Evolutionary conservation across 129 eudicot species (phyloP).

Genomic region (Flaveria ramosissima): DNA sequence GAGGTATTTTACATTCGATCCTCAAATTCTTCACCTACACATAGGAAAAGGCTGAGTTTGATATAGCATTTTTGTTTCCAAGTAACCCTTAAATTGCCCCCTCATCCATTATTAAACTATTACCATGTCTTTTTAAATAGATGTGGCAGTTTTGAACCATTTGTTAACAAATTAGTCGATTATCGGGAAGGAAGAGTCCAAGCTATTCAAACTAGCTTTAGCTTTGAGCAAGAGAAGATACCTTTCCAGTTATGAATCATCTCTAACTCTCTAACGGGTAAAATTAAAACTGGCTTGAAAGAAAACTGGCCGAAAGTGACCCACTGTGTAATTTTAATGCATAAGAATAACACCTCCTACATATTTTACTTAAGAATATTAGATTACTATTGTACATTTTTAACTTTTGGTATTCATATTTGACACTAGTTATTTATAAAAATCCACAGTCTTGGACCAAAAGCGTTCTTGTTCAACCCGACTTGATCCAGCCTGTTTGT

Average conservation of each 20-base stretch:
- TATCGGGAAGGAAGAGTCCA: no score
- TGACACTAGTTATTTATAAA: not conserved
- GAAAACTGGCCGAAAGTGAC: not conserved
- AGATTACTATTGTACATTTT: not conserved
- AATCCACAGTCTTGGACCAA: not conserved
- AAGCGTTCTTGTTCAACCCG: not conserved
- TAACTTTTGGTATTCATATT: not conserved
- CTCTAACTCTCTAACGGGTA: not conserved
- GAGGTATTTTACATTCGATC: not conserved
- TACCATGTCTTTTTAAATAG: not conserved
- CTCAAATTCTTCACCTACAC: not conserved
- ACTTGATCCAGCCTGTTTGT: not conserved
- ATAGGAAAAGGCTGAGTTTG: not conserved
- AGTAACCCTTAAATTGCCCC: not conserved
- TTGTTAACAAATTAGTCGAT: not conserved
- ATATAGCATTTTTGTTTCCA: not conserved
- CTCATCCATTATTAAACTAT: not conserved
- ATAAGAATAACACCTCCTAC: not conserved
- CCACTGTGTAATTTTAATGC: not conserved
- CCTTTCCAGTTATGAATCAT: not conserved
- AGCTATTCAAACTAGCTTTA: no score
- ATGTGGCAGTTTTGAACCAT: not conserved
- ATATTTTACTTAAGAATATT: not conserved
- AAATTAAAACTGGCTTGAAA: not conserved
- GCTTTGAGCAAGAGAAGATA: no score